Evolutionary conservation across 1,284 basidiomycete genomes (phyloP).

Genomic region (Limonomyces culmigenus): DNA sequence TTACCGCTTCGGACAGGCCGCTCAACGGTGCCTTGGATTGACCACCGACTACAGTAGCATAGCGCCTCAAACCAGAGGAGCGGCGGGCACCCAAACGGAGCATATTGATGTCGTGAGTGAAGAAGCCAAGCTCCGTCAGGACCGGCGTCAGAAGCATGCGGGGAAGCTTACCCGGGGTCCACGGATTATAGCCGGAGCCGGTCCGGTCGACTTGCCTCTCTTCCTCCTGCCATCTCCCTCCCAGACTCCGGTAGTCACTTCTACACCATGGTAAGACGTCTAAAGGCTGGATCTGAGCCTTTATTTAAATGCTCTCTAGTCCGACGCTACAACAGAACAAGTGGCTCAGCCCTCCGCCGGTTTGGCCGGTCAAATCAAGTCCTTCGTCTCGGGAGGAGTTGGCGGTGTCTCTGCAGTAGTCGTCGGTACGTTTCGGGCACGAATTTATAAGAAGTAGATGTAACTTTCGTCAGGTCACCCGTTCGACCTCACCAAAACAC

Average conservation of each 20-base stretch:
- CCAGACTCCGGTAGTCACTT: not conserved
- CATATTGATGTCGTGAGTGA: too few relatives aligned
- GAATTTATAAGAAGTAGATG: not conserved
- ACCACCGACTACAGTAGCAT: conserved; percentile 21
- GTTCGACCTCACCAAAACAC: conserved; percentile 94
- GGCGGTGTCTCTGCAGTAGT: conserved; percentile 80
- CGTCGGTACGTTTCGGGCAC: conserved; percentile 59
- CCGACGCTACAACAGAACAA: not conserved
- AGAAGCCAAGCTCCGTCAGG: too few relatives aligned
- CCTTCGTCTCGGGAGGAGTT: conserved; percentile 82
- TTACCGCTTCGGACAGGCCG: conserved; percentile 33
- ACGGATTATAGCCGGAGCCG: too few relatives aligned
- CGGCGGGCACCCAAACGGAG: too few relatives aligned
- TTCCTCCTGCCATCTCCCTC: not conserved
- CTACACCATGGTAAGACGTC: not conserved
- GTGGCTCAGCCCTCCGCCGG: conserved; percentile 16
- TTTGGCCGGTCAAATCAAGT: conserved; percentile 54
- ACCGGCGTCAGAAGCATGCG: too few relatives aligned
- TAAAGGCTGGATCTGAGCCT: not conserved
- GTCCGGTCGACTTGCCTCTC: not conserved
- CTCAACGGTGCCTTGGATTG: conserved; percentile 10
- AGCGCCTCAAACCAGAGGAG: too few relatives aligned
- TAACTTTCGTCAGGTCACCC: conserved; percentile 58
- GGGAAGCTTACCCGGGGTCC: too few relatives aligned
- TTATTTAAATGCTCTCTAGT: not conserved